phyloP scores from a whole-genome alignment of 768 basidiomycete species.

The Suillus alpinus region DNA sequence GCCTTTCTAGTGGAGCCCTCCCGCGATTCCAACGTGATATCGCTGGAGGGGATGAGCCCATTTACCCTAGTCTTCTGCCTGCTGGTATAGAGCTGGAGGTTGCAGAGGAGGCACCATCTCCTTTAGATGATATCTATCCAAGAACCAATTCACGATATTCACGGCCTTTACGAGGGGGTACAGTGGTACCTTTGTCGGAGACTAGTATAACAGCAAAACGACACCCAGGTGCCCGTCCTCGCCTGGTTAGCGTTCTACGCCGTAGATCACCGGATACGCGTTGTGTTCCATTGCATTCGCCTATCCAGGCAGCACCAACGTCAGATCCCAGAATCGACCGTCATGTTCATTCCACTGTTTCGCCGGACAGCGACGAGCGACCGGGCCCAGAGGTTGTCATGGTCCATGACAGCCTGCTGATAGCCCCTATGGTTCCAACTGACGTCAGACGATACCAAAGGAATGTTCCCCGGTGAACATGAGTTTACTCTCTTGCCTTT shows the following conservation, averaged over 20 bases:
- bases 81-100: not conserved
- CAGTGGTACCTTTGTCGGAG: too few species aligned
- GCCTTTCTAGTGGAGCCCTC: too few species aligned
- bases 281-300: too few species aligned
- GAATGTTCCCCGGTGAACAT: not conserved
- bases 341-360: not conserved
- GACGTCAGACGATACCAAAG: slow-evolving; percentile 16
- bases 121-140: not conserved
- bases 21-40: too few species aligned
- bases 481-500: not conserved
- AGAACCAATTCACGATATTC: not conserved
- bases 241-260: too few species aligned
- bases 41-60: not conserved
- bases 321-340: not conserved
- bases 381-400: slow-evolving; percentile 3
- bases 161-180: not conserved
- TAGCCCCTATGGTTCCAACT: slow-evolving; percentile 17
- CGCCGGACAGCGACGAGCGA: slow-evolving; percentile 1
- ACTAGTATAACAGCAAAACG: not conserved
- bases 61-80: not conserved
- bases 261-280: too few species aligned
- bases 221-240: not conserved
- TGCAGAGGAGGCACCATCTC: not conserved
- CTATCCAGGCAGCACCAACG: too few species aligned
- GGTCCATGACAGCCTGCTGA: not conserved